A percentile compares a stretch with the other conserved stretches of the same genome.
Conservation (phyloP, 140 eudicot genomes). For the Flaveria floridana region DNA sequence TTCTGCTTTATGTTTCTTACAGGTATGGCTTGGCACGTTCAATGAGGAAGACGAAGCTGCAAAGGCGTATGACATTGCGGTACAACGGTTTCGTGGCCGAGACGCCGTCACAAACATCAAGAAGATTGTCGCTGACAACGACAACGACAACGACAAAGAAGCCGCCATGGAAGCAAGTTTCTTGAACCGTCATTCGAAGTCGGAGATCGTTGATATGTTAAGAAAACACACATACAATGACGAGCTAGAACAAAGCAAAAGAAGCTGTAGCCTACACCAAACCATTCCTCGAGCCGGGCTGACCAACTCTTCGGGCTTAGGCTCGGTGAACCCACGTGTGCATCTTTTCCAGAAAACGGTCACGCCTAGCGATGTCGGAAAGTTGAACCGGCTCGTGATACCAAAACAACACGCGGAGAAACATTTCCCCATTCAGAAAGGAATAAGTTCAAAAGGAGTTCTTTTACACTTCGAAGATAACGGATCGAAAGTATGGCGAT, state of each 20-base stretch:
- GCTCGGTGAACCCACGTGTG: constrained; percentile 35
- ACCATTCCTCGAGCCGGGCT: constrained; percentile 13
- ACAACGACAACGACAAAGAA: constrained; percentile 21
- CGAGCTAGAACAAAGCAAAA: constrained; percentile 78
- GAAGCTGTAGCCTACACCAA: constrained; percentile 25
- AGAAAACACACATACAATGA: constrained; percentile 83
- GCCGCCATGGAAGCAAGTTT: constrained; percentile 46
- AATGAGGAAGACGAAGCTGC: constrained; percentile 92
- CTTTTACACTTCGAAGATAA: constrained; percentile 75
- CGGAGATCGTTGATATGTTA: constrained; percentile 87
- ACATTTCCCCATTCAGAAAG: constrained; percentile 74
- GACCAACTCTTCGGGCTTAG: constrained; percentile 14
- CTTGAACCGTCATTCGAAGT: constrained; percentile 63
- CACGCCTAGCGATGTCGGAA: constrained; percentile 94
- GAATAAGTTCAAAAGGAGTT: constrained; percentile 62
- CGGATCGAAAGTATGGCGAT: constrained; percentile 76
- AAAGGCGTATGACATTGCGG: constrained; percentile 81
- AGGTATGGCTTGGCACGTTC: constrained; percentile 87
- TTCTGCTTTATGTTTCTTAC: background rate
- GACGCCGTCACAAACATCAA: constrained; percentile 84
- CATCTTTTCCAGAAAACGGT: constrained; percentile 77
- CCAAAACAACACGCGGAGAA: constrained; percentile 96
- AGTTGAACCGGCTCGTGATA: constrained; percentile 81
- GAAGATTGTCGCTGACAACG: constrained; percentile 25
- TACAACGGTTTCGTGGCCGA: constrained; percentile 86